These are phyloP conservation scores for Fusarium chlamydosporum DNA, from an alignment of 2,329 filamentous ascomycete species.

Conservation along the genomic window DNA sequence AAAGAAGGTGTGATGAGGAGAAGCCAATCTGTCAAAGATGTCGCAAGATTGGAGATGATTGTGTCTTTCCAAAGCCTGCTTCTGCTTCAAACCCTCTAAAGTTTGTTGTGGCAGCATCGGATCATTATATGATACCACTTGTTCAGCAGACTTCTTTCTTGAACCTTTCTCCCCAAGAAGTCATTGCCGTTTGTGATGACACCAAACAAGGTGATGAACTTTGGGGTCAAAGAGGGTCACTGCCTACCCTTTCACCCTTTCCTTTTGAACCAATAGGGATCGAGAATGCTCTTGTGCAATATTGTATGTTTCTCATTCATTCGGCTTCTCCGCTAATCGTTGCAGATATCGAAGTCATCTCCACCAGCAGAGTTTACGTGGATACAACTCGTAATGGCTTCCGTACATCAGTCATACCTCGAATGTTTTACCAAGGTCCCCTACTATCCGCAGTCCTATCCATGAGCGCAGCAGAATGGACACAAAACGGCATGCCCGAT, in stretches of 20 bases:
- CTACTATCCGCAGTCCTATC: conserved; percentile 43
- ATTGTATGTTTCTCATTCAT: conserved; percentile 32
- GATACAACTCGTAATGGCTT: conserved; percentile 43
- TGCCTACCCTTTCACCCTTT: conserved; percentile 34
- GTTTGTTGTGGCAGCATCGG: conserved; percentile 41
- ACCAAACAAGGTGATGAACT: not conserved
- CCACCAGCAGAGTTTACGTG: conserved; percentile 47
- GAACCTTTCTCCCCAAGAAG: conserved; percentile 39
- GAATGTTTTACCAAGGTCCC: conserved; percentile 37
- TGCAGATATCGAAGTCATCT: conserved; percentile 44
- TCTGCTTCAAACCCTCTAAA: conserved; percentile 43
- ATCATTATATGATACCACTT: conserved; percentile 37
- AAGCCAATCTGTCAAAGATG: conserved; percentile 42
- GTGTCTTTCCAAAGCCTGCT: conserved; percentile 35
- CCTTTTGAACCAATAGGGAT: conserved; percentile 17
- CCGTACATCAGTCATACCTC: conserved; percentile 45
- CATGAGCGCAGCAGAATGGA: conserved; percentile 48
- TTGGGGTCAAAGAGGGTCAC: not conserved
- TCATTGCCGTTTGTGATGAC: conserved; percentile 18
- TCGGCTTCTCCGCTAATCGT: conserved; percentile 5
- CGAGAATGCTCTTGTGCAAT: conserved; percentile 43
- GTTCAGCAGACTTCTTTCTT: conserved; percentile 25
- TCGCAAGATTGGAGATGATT: conserved; percentile 31
- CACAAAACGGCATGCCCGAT: conserved; percentile 32
- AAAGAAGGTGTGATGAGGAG: conserved; percentile 62